Evolutionary conservation across 345 rosid genomes (phyloP).

Genomic region (Lumnitzera racemosa): DNA sequence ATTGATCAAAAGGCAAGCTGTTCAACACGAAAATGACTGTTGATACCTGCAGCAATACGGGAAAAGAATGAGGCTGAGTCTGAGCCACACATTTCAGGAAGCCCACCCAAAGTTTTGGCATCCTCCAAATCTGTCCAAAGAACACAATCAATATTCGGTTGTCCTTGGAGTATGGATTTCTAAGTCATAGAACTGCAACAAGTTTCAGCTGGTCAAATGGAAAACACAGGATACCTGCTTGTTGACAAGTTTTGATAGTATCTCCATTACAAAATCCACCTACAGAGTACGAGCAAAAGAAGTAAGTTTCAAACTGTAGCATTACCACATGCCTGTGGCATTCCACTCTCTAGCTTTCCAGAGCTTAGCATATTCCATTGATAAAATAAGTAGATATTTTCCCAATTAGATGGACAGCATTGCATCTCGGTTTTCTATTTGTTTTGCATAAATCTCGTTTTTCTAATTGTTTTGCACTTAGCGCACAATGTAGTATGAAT

Average conservation of each 20-base stretch:
- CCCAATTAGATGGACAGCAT: too few relatives aligned
- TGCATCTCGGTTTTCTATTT: too few relatives aligned
- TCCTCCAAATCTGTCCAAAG: constrained; percentile 70
- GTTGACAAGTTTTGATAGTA: constrained; percentile 81
- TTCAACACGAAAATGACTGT: background rate
- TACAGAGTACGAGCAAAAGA: constrained; percentile 13
- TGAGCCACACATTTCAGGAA: constrained; percentile 93
- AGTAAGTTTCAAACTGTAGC: background rate
- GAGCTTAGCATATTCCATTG: too few relatives aligned
- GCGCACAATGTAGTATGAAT: too few relatives aligned
- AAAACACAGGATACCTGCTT: constrained; percentile 57
- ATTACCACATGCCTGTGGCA: background rate
- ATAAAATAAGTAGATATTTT: too few relatives aligned
- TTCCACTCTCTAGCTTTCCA: too few relatives aligned
- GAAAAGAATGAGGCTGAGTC: constrained; percentile 89
- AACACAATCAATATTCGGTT: background rate
- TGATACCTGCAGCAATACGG: constrained; percentile 70
- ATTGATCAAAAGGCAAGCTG: background rate
- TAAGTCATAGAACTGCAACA: background rate
- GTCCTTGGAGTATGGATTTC: background rate
- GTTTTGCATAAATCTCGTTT: too few relatives aligned
- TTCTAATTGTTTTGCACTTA: too few relatives aligned
- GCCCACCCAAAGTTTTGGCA: constrained; percentile 97
- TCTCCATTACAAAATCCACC: constrained; percentile 97
- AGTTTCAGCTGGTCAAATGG: background rate